Evolutionary conservation across 2,329 filamentous ascomycete species (phyloP).

Genomic region (Epichloe typhina): DNA sequence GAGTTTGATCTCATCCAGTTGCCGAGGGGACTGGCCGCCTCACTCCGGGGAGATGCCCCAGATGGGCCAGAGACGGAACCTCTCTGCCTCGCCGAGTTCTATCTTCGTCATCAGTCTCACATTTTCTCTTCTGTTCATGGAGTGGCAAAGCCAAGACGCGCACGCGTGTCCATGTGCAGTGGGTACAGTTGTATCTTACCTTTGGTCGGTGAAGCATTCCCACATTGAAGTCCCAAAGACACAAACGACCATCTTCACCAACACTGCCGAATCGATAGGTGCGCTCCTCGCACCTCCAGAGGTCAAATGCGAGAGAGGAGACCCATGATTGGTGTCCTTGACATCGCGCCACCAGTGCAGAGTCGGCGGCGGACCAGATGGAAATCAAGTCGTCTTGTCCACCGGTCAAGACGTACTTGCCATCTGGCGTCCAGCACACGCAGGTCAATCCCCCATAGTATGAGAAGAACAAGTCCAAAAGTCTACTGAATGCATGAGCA

Average conservation of each 20-base stretch:
- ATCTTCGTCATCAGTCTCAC: neutral
- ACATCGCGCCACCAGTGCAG: conserved; percentile 75
- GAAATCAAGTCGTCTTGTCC: conserved; percentile 93
- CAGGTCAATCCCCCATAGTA: conserved; percentile 95
- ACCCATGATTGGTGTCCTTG: conserved; percentile 96
- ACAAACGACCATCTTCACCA: conserved; percentile 79
- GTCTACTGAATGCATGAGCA: conserved; percentile 30
- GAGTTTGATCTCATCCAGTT: conserved; percentile 58
- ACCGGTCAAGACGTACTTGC: conserved; percentile 87
- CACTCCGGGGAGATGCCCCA: conserved; percentile 34
- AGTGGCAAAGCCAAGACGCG: neutral
- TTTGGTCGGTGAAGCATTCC: conserved; percentile 91
- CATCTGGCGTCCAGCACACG: conserved; percentile 95
- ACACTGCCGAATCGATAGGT: conserved; percentile 96
- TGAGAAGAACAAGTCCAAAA: conserved; percentile 76
- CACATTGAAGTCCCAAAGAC: conserved; percentile 95
- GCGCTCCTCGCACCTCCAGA: conserved; percentile 89
- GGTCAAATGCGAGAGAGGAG: conserved; percentile 83
- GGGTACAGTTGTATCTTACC: conserved; percentile 7
- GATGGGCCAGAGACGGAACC: conserved; percentile 40
- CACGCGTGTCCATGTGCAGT: neutral
- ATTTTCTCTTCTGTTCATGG: neutral
- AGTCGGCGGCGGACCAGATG: conserved; percentile 84
- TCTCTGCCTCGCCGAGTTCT: conserved; percentile 26
- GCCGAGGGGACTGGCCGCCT: conserved; percentile 48